Conservation (phyloP, 2,329 filamentous ascomycete species). For the Aspergillus terreus region DNA sequence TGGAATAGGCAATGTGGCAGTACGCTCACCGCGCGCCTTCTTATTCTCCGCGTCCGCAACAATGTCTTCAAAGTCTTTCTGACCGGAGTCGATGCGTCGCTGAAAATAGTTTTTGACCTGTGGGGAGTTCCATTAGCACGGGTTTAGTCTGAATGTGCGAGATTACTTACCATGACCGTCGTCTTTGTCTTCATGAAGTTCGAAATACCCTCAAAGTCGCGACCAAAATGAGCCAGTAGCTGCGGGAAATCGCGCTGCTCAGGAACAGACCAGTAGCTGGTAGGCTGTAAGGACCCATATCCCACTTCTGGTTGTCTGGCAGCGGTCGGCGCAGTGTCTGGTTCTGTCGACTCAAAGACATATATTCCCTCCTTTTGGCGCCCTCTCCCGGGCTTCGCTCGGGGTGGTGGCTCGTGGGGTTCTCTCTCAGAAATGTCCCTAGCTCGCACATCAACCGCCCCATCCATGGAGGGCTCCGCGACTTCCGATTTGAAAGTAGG, state of each 20-base stretch:
- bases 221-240: conserved; percentile 45
- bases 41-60: conserved; percentile 42
- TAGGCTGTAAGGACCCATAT: conserved; percentile 41
- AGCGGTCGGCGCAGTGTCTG: conserved; percentile 19
- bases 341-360: conserved; percentile 34
- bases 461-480: conserved; percentile 16
- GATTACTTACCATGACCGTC: conserved; percentile 45
- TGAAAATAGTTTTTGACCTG: conserved; percentile 51
- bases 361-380: conserved; percentile 32
- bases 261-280: conserved; percentile 52
- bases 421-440: conserved; percentile 30
- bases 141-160: no score
- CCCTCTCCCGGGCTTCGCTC: conserved; percentile 26
- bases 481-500: conserved; percentile 25
- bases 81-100: conserved; percentile 41
- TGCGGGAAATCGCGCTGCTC: conserved; percentile 47
- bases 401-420: conserved; percentile 16
- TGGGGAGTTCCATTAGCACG: not conserved
- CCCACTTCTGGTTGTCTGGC: conserved; percentile 25
- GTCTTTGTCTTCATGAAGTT: conserved; percentile 51
- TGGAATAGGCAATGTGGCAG: conserved; percentile 41
- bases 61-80: conserved; percentile 43
- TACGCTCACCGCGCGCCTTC: conserved; percentile 43
- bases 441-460: conserved; percentile 15
- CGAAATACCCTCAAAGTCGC: conserved; percentile 47